Evolutionary conservation across 192 early-diverging fungal genomes (phyloP), one percentile per base, ranked within the genome.

Genomic region (Fimicolochytrium jonesii): DNA sequence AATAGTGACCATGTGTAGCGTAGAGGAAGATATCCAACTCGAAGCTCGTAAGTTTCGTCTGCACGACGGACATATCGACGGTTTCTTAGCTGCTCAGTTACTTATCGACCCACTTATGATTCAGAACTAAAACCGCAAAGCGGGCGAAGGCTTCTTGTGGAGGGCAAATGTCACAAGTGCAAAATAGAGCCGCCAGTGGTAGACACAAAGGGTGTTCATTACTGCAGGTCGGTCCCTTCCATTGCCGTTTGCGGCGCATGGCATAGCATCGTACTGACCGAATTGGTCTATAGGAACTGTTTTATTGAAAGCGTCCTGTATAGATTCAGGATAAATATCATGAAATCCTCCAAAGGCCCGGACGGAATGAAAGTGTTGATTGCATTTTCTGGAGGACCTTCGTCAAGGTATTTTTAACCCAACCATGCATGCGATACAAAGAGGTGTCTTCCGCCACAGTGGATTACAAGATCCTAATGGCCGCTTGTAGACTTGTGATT

Each of bases 331-430:
- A 76, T 77, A 2, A 80, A 77, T 2, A 48, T 90, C 18, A 77
- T 77, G 52, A 81, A 80, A 36, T 76, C 82, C 6, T 66, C 71
- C 31, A 67, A 73, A 22, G 63, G 70, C 42, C 42, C 64, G 35
- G 61, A 64, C 11, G 72, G 60, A 6, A 82, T 70, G 42, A 88
- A 85, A 42, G 81, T 85, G 10, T 68, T 93, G 68, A 63, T 94
- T 15, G 94, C 92, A 9, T 77, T 91, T 29, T 96, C 94, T 2
- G 94, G 92, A 30, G 94, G 94, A 0, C 68, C 86, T 3, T 83
- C 89, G 5, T 94, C 92, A 9, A 78, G 79, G 88, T 88, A 71
- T 63, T 33, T 37, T 17, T 41, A 42, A 20, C 13, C 35, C 36
- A 10, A n/a, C 7, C 30, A 6, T 29, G 28, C 7, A 9, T 25